A percentile compares a stretch with the other conserved stretches of the same genome.
These are phyloP conservation scores for Nepenthes gracilis DNA, from an alignment of 148 eudicot genomes.

Conservation along the genomic window DNA sequence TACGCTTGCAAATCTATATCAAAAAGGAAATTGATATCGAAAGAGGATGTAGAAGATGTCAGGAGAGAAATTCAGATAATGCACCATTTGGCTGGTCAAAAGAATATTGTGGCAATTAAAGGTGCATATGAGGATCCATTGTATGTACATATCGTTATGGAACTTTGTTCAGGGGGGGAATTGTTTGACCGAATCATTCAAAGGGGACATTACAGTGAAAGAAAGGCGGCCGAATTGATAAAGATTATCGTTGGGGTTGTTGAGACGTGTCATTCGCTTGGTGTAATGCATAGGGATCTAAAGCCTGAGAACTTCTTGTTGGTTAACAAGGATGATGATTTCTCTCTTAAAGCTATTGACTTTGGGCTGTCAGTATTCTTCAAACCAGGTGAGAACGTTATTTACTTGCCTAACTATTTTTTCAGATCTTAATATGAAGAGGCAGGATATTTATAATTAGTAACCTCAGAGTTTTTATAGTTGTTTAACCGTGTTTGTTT, in stretches of 20 bases:
- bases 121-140: constrained; percentile 92
- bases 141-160: constrained; percentile 97
- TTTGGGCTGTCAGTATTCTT: constrained; percentile 97
- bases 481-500: too few species aligned
- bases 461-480: too few species aligned
- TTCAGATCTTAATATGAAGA: too few species aligned
- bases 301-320: constrained; percentile 96
- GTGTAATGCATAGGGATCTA: constrained; percentile 94
- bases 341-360: constrained; percentile 96
- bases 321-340: constrained; percentile 94
- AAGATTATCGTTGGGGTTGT: constrained; percentile 91
- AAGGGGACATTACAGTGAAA: constrained; percentile 84
- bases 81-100: constrained; percentile 96
- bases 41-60: constrained; percentile 93
- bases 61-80: constrained; percentile 98
- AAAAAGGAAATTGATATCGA: constrained; percentile 92
- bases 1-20: constrained; percentile 92
- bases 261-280: constrained; percentile 93
- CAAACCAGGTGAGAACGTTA: constrained; percentile 65
- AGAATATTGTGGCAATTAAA: constrained; percentile 74
- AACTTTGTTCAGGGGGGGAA: constrained; percentile 88
- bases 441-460: too few species aligned
- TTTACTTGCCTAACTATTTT: background rate
- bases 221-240: constrained; percentile 89
- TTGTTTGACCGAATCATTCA: constrained; percentile 96